Evolutionary conservation across 2,329 filamentous ascomycete genomes (phyloP), one percentile per base, ranked within the genome.

Genomic region (Phaeomoniella chlamydospora): DNA sequence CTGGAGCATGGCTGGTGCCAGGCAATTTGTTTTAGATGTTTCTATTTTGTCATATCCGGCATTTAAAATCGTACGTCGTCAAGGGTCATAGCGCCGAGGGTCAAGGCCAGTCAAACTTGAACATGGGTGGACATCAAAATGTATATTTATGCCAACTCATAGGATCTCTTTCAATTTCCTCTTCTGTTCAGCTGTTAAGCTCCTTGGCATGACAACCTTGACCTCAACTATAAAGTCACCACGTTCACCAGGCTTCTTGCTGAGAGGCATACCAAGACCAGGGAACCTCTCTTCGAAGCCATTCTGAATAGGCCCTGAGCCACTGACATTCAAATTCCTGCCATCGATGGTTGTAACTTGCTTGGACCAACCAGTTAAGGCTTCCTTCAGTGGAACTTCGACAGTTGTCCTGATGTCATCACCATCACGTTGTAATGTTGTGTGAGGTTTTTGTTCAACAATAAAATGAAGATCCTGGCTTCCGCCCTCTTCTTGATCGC

Each of bases 381-480:
- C 85, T 60, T 98, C 90, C 58, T 94, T 96, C 33, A 98, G 74
- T 17, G 80, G 76, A 36, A 98, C 69, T 5, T 87, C 80, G 46
- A 96, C 68, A 2, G 68, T 80, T 50, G 81, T 75, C 40, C 82
- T 66, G 32, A 98, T 66, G 50, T 96, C 82, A 59, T 96, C 88
- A 46, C 85, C 86, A 39, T 92, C 82, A 41, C 90, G 84, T 40
- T 72, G 79, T 62, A 84, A 93, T 31, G 85, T 69, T 1, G 83
- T 72, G 50, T 98, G 86, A 22, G 77, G 68, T 78, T 94, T 94
- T 83, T 93, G 47, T 45, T 35, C 80, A 15, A 98, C 74, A 39
- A 98, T 80, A 50, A 98, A 93, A 56, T 94, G 87, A 36, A 98
- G 61, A 58, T 98, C 90, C 57, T 98, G 90, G 40, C 86, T 83